A percentile compares a stretch with the other conserved stretches of the same genome.
These are phyloP conservation scores for Lithospermum erythrorhizon DNA, from an alignment of 257 asterid species.

Conservation along the genomic window DNA sequence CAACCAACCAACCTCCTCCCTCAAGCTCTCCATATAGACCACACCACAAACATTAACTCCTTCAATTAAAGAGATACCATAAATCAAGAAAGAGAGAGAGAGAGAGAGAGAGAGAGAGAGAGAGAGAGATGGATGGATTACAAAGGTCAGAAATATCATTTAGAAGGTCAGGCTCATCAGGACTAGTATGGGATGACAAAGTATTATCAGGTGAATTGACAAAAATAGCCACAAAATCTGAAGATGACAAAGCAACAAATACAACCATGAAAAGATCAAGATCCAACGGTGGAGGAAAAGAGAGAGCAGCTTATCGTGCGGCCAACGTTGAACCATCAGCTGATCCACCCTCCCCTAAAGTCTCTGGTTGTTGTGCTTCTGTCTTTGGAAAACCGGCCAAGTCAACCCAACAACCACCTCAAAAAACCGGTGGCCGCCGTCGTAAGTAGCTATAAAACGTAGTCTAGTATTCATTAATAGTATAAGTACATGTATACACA, in stretches of 20 bases:
- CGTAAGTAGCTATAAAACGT: background rate
- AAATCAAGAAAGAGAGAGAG: conserved; percentile 1
- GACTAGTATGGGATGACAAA: conserved; percentile 37
- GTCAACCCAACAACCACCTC: conserved; percentile 9
- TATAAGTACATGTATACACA: background rate
- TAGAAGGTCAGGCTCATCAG: conserved; percentile 46
- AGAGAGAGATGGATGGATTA: conserved; percentile 18
- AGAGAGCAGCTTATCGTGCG: conserved; percentile 4
- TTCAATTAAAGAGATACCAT: background rate
- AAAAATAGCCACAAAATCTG: conserved; percentile 14
- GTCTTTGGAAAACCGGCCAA: conserved; percentile 23
- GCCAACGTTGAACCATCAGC: conserved; percentile 13
- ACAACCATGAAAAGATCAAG: conserved; percentile 6
- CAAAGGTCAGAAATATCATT: conserved; percentile 39
- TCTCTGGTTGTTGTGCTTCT: conserved; percentile 26
- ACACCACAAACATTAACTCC: background rate
- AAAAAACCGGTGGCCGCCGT: conserved; percentile 15
- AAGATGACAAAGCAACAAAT: conserved; percentile 8
- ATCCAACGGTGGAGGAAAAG: conserved; percentile 7
- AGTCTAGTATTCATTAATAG: background rate
- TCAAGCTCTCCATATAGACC: background rate
- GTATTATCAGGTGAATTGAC: conserved; percentile 26
- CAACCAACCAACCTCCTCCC: background rate
- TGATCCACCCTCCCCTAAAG: conserved; percentile 45
- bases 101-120: background rate